These are phyloP conservation scores for Boletus rex-veris DNA, from an alignment of 768 basidiomycete species.

Conservation along the genomic window DNA sequence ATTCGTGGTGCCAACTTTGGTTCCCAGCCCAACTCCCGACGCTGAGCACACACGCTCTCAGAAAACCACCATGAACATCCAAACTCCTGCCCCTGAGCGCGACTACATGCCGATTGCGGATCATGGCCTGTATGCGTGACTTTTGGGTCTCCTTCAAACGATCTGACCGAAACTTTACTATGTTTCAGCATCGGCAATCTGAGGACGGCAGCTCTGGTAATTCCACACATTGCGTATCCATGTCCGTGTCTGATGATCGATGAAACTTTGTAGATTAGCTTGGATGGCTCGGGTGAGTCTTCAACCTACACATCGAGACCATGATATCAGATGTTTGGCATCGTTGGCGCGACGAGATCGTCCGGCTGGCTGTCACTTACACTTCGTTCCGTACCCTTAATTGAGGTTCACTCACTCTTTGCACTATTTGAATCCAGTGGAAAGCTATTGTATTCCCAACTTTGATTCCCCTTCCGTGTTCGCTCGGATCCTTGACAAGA, in stretches of 20 bases:
- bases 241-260: slow-evolving; percentile 3
- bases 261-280: slow-evolving; percentile 47
- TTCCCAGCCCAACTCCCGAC: neutral
- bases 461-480: slow-evolving; percentile 94
- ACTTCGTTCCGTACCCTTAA: neutral
- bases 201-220: slow-evolving; percentile 72
- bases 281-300: slow-evolving; percentile 73
- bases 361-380: neutral
- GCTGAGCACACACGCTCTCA: neutral
- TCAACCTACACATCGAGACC: neutral
- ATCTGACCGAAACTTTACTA: slow-evolving; percentile 6
- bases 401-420: slow-evolving; percentile 3
- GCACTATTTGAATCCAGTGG: slow-evolving; percentile 46
- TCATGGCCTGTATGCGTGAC: slow-evolving; percentile 65
- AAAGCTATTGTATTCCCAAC: slow-evolving; percentile 89
- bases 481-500: slow-evolving; percentile 83
- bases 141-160: neutral
- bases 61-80: slow-evolving; percentile 42
- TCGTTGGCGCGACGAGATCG: no score
- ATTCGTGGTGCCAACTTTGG: slow-evolving; percentile 6
- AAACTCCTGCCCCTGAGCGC: slow-evolving; percentile 49
- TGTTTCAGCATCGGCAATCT: slow-evolving; percentile 71
- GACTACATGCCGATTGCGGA: slow-evolving; percentile 76
- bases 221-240: slow-evolving; percentile 8
- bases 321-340: neutral